Evolutionary conservation across 352 stramenopile genomes (phyloP).

Genomic region (Phytopythium mirpurense): DNA sequence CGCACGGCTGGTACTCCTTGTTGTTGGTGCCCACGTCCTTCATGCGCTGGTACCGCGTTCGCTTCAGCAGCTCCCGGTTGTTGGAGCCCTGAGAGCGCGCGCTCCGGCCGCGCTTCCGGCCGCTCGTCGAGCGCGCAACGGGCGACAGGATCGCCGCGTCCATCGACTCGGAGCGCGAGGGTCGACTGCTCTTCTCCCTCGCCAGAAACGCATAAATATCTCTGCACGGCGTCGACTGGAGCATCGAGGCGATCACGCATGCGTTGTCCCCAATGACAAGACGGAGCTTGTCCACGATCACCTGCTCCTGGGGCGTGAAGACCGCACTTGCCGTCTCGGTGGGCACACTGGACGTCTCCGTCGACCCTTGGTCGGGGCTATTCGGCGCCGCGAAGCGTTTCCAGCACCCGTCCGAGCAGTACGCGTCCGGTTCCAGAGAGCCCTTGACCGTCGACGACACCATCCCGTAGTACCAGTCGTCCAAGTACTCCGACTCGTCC

Average conservation of each 20-base stretch:
- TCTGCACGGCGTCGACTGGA: constrained; percentile 50
- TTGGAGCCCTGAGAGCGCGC: constrained; percentile 37
- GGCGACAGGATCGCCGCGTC: constrained; percentile 32
- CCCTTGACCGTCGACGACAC: constrained; percentile 38
- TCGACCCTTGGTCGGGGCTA: neutral
- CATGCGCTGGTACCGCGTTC: constrained; percentile 53
- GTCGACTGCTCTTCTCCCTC: constrained; percentile 30
- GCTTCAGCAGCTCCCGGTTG: constrained; percentile 59
- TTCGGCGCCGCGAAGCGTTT: constrained; percentile 12
- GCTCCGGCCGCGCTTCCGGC: constrained; percentile 35
- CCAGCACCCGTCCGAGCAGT: constrained; percentile 41
- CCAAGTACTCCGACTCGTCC: constrained; percentile 63
- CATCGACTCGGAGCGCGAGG: constrained; percentile 14
- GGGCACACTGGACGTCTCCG: neutral
- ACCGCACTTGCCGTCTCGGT: constrained; percentile 8
- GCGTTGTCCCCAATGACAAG: constrained; percentile 54
- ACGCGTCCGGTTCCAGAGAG: constrained; percentile 21
- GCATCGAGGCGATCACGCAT: constrained; percentile 56
- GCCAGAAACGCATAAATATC: constrained; percentile 50
- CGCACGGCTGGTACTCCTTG: constrained; percentile 78
- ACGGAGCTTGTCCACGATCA: constrained; percentile 52
- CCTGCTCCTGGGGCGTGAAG: constrained; percentile 34
- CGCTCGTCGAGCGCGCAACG: constrained; percentile 29
- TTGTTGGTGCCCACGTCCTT: constrained; percentile 60
- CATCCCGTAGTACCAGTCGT: constrained; percentile 45